phyloP scores from a whole-genome alignment of 2,329 filamentous ascomycete genomes.

The Leptographium procerum region DNA sequence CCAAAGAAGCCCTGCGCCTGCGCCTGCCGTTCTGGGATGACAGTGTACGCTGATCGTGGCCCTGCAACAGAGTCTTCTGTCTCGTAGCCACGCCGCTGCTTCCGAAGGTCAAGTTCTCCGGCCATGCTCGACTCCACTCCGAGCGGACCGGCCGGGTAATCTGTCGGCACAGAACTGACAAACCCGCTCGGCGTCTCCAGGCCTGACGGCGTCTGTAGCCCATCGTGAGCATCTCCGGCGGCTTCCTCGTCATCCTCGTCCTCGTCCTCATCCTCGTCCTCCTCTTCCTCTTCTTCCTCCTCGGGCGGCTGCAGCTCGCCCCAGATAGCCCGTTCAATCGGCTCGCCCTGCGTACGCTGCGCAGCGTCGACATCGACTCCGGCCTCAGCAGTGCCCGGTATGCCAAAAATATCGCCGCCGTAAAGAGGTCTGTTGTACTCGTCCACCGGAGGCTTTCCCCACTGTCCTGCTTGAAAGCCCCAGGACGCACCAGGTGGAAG shows the following conservation, averaged over 20 bases:
- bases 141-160: conserved; percentile 58
- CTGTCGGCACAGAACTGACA: conserved; percentile 68
- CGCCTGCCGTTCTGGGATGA: conserved; percentile 80
- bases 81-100: conserved; percentile 72
- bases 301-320: conserved; percentile 77
- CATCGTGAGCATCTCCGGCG: conserved; percentile 50
- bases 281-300: conserved; percentile 61
- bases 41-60: conserved; percentile 73
- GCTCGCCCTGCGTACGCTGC: conserved; percentile 44
- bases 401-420: conserved; percentile 89
- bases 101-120: conserved; percentile 85
- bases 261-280: conserved; percentile 62
- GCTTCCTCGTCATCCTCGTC: conserved; percentile 48
- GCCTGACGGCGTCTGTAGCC: conserved; percentile 63
- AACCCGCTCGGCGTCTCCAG: conserved; percentile 73
- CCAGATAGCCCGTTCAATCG: conserved; percentile 81
- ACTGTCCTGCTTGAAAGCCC: conserved; percentile 93
- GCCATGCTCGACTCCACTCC: conserved; percentile 60
- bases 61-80: conserved; percentile 65
- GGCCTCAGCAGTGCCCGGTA: conserved; percentile 30
- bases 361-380: conserved; percentile 24
- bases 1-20: conserved; percentile 90
- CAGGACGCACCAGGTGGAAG: conserved; percentile 80
- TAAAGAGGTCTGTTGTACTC: conserved; percentile 86
- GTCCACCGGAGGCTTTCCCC: conserved; percentile 90